Evolutionary conservation across 352 stramenopile species (phyloP), one percentile per base, ranked within the genome.

Genomic region (Plasmopara muralis): DNA sequence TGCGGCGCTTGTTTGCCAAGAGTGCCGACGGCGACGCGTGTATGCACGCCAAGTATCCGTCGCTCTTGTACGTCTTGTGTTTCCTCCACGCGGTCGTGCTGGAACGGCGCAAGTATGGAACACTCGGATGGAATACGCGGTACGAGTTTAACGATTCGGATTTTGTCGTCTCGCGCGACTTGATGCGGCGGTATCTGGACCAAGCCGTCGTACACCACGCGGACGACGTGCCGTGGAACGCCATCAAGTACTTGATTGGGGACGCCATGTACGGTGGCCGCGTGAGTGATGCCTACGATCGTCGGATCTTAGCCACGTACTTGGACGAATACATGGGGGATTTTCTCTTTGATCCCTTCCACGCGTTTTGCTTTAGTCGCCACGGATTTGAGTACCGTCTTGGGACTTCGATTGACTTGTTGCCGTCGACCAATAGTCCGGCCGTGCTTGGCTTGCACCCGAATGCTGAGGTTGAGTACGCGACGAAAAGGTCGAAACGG

Each of bases 71-170:
- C 55, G 91, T 97, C 18, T 62, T 98, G n/a, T 96, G 88, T 40
- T 98, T 97, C 60, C 56, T 98, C 33, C 94, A 98, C 50, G 94
- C 93, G 0, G 94, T 98, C 6, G 89, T 98, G 20, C 73, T 97
- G 15, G 94, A 98, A 70, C 77, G 94, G 4, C 75, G 93, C 37
- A 98, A 98, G 63, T 98, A 98, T 51, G 94, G 93, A 46, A 98
- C 98, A 64, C 98, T 98, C 55, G 94, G 94, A 31, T 98, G 91
- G 88, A 98, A 98, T 54, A 92, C 98, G 15, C 91, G 80, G 62
- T 98, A 98, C 66, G 94, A 98, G 58, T 98, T 98, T 47, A 98
- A 98, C 64, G 93, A 98, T 62, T 97, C 87, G 16, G 94, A 98
- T 61, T 97, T 98, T 50, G 91, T 91, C 28, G 97, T 98, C 45